These are phyloP conservation scores for Dendrobium catenatum DNA, from an alignment of 106 monocot genomes.

Conservation along the genomic window DNA sequence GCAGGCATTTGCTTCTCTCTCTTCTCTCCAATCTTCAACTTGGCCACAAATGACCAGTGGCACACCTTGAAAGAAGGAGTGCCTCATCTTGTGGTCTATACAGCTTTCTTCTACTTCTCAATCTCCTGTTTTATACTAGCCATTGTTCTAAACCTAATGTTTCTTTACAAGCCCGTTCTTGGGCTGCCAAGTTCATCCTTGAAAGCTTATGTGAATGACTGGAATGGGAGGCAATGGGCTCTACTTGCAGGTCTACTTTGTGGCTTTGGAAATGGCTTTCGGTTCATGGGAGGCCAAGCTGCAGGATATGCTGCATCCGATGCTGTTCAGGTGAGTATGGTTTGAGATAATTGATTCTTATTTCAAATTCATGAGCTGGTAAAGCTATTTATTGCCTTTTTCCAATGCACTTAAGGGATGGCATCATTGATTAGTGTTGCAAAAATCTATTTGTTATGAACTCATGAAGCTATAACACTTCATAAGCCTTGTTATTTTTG, in stretches of 20 bases:
- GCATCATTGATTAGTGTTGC: too few relatives aligned
- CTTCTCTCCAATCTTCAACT: slow-evolving; percentile 88
- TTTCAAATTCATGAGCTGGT: too few relatives aligned
- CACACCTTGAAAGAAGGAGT: slow-evolving; percentile 81
- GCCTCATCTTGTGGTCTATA: slow-evolving; percentile 93
- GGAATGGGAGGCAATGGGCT: slow-evolving; percentile 88
- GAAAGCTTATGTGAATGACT: slow-evolving; percentile 71
- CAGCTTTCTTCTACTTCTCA: slow-evolving; percentile 96
- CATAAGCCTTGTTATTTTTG: too few relatives aligned
- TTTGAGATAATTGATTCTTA: too few relatives aligned
- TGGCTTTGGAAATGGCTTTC: slow-evolving; percentile 87
- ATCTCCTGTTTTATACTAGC: slow-evolving; percentile 75
- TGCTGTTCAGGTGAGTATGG: slow-evolving; percentile 69
- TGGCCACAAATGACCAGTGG: slow-evolving; percentile 97
- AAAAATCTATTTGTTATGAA: too few relatives aligned
- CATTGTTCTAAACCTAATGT: slow-evolving; percentile 56
- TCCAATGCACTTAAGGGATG: too few relatives aligned
- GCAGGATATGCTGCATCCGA: slow-evolving; percentile 52
- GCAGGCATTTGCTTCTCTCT: slow-evolving; percentile 81
- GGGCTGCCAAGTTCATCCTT: slow-evolving; percentile 78
- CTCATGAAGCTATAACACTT: too few relatives aligned
- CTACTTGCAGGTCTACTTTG: slow-evolving; percentile 76
- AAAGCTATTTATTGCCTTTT: too few relatives aligned
- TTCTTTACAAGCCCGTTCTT: slow-evolving; percentile 72
- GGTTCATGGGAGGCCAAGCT: slow-evolving; percentile 95